Evolutionary conservation across 2,329 filamentous ascomycete species (phyloP).

Genomic region (Colletotrichum karsti): DNA sequence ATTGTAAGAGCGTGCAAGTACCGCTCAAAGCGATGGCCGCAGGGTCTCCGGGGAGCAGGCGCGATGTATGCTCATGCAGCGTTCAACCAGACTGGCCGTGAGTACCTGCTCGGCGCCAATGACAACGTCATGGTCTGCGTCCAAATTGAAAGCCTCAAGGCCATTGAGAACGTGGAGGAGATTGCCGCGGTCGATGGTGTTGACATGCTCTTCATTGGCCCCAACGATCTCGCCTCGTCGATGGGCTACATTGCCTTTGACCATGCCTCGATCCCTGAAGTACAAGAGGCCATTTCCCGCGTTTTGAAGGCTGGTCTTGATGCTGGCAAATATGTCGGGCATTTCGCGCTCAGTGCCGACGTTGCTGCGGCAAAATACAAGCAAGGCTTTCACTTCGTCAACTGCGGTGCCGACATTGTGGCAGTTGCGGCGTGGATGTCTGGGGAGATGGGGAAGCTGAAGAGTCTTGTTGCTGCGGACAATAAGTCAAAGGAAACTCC

Average conservation of each 20-base stretch:
- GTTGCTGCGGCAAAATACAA: constrained; percentile 34
- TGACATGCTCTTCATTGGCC: constrained; percentile 54
- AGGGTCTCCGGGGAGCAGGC: constrained; percentile 37
- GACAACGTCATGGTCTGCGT: constrained; percentile 53
- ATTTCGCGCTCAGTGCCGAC: constrained; percentile 41
- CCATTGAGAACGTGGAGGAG: constrained; percentile 54
- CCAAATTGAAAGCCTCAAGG: constrained; percentile 54
- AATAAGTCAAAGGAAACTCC: not conserved
- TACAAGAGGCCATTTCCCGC: constrained; percentile 36
- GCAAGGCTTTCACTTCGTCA: constrained; percentile 45
- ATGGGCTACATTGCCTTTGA: constrained; percentile 42
- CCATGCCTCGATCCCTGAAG: constrained; percentile 39
- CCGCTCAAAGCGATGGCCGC: constrained; percentile 32
- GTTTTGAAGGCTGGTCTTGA: constrained; percentile 37
- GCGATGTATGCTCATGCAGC: constrained; percentile 37
- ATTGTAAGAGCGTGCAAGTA: constrained; percentile 37
- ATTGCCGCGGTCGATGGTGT: constrained; percentile 50
- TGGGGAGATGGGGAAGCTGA: constrained; percentile 39
- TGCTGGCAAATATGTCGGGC: constrained; percentile 43
- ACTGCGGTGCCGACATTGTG: constrained; percentile 46
- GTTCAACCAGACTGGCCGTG: constrained; percentile 37
- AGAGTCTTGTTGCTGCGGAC: constrained; percentile 25
- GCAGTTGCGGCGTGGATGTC: constrained; percentile 44
- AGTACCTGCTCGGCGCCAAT: constrained; percentile 60
- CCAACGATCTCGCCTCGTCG: constrained; percentile 48